Base-by-base conservation (phyloP, 306 rosid genomes). In the Lathyrus sativus region DNA sequence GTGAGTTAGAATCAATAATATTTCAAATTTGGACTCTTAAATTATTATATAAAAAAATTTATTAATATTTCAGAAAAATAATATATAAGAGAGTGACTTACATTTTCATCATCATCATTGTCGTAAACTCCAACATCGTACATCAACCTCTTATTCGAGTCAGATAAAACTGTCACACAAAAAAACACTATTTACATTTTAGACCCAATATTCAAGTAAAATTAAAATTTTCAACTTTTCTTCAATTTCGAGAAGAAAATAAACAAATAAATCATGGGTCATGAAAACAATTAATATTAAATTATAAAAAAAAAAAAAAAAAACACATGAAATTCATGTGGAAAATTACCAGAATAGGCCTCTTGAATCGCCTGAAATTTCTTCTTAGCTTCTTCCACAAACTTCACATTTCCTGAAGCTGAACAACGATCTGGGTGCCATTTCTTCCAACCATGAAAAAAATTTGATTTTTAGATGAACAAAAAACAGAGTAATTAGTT, bases 341-440 rank as follows among this genome's bases (percentile, higher is more conserved):
- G 18, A 84, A 53, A 50, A 71, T 74, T 84, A 95, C 99, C 99
- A 78, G 99, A 90, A 78, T 95, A 95, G 67, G 99, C 99, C 75
- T 88, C 87, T 56, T 89, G 88, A 18, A 90, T 95, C 9, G 82
- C 80, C 80, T 95, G 99, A 35, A 95, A 95, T 77, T 95, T 90
- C 82, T 74, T 85, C 86, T 90, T 95, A 28, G 99, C 84, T 63
- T 95, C 96, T 67, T 95, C 99, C 62, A 81, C 91, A 62, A 75
- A 85, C 83, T 83, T 90, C 7, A 87, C 76, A 78, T 85, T 88
- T 31, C 96, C 93, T 0, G 86, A 58, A 0, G 95, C 89, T 24
- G 95, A 88, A 83, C 92, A 90, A 62, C 99, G 99, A 90, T 95
- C 99, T 24, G 97, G 99, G 74, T 95, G 99, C 99, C 99, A 95